phyloP scores from a whole-genome alignment of 495 filamentous ascomycete genomes.

The Neurospora africana region DNA sequence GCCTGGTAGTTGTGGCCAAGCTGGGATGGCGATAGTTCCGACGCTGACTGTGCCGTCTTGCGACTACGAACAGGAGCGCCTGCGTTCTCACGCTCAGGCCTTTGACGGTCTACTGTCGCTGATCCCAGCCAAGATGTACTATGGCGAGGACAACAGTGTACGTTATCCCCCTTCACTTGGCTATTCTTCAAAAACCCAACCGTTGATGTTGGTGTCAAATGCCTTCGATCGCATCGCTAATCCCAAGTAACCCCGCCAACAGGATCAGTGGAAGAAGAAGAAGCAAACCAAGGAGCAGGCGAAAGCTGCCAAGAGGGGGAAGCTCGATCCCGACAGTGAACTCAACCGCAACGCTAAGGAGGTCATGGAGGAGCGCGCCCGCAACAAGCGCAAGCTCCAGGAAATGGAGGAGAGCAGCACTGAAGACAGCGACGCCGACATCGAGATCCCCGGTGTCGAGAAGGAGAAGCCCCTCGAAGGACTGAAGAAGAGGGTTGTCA shows the following conservation, averaged over 20 bases:
- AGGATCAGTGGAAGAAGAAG: slow-evolving; percentile 80
- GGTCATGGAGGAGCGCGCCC: slow-evolving; percentile 70
- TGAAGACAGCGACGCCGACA: slow-evolving; percentile 27
- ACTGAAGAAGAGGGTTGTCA: slow-evolving; percentile 34
- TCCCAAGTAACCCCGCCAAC: slow-evolving; percentile 12
- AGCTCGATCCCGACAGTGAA: slow-evolving; percentile 73
- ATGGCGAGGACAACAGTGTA: slow-evolving; percentile 77
- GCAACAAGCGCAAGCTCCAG: slow-evolving; percentile 49
- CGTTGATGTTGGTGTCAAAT: slow-evolving; percentile 7
- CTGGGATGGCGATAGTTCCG: neutral
- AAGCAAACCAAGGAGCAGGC: slow-evolving; percentile 82
- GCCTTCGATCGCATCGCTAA: slow-evolving; percentile 9
- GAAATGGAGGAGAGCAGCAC: slow-evolving; percentile 22
- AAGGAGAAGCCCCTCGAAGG: slow-evolving; percentile 45
- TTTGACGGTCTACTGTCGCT: slow-evolving; percentile 88
- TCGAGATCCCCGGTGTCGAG: slow-evolving; percentile 34
- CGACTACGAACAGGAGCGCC: slow-evolving; percentile 52
- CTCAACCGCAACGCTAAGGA: slow-evolving; percentile 66
- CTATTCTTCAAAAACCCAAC: neutral
- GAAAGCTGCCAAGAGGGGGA: slow-evolving; percentile 64
- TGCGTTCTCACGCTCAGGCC: slow-evolving; percentile 72
- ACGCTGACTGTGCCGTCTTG: slow-evolving; percentile 1
- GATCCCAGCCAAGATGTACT: slow-evolving; percentile 89
- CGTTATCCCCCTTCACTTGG: slow-evolving; percentile 25
- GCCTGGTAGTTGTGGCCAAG: neutral